These are phyloP conservation scores for Fomitopsis serialis DNA, from an alignment of 768 basidiomycete species.

Conservation along the genomic window DNA sequence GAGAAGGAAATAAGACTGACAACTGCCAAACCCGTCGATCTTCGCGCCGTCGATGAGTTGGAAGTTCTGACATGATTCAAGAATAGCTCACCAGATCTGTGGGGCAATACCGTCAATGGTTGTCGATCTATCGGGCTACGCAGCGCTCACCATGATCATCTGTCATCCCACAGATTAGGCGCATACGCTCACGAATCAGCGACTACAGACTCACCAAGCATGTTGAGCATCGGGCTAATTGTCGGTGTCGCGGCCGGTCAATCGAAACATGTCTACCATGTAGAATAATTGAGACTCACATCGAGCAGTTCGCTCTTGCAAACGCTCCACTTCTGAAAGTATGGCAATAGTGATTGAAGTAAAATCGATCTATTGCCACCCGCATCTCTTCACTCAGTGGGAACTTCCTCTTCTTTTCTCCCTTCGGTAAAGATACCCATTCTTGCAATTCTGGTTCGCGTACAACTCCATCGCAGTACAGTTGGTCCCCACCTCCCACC, in stretches of 20 bases:
- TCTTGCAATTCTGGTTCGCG: slow-evolving; percentile 85
- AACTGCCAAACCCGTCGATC: slow-evolving; percentile 85
- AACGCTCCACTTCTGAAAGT: slow-evolving; percentile 85
- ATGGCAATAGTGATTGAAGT: slow-evolving; percentile 89
- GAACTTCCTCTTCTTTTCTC: slow-evolving; percentile 51
- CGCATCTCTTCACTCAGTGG: slow-evolving; percentile 68
- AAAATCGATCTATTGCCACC: slow-evolving; percentile 76
- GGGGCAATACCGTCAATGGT: neutral
- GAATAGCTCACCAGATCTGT: slow-evolving; percentile 40
- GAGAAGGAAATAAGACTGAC: slow-evolving; percentile 35
- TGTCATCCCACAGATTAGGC: slow-evolving; percentile 22
- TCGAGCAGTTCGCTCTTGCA: slow-evolving; percentile 83
- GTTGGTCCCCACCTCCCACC: slow-evolving; percentile 91
- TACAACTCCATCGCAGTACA: slow-evolving; percentile 80
- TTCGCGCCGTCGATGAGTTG: slow-evolving; percentile 15
- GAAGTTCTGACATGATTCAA: neutral
- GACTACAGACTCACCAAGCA: slow-evolving; percentile 64
- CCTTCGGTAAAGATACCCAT: slow-evolving; percentile 66
- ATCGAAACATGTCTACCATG: too few species aligned
- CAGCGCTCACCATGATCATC: slow-evolving; percentile 71
- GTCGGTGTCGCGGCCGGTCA: slow-evolving; percentile 46
- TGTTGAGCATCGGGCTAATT: slow-evolving; percentile 78
- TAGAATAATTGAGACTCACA: slow-evolving; percentile 46
- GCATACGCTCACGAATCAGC: neutral
- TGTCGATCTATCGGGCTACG: neutral